Percentiles rank a stretch among this genome's conserved stretches.
Evolutionary conservation across 2,329 filamentous ascomycete species (phyloP).

Genomic region (Colletotrichum tropicicola): DNA sequence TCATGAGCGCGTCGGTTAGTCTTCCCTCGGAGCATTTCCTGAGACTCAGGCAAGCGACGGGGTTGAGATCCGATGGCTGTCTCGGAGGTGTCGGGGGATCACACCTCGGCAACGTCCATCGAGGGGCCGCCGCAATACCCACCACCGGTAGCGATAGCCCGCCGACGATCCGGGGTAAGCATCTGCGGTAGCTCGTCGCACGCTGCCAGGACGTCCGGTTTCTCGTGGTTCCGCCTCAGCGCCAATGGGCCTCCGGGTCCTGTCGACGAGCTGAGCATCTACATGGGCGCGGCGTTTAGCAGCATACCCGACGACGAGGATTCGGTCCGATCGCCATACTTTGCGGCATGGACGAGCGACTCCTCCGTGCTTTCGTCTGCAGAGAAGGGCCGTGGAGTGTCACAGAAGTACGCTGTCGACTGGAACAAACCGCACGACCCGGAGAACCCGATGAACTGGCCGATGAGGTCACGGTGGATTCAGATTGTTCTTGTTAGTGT

Average conservation of each 20-base stretch:
- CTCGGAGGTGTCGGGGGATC: neutral
- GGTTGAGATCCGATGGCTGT: neutral
- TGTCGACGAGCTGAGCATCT: slow-evolving; percentile 22
- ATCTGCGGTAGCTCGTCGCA: neutral
- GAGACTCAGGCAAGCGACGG: neutral
- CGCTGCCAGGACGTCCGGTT: neutral
- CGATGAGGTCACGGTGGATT: slow-evolving; percentile 3
- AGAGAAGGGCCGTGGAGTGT: neutral
- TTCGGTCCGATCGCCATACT: neutral
- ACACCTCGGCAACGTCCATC: neutral
- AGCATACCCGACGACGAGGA: slow-evolving; percentile 16
- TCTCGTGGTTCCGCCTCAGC: slow-evolving; percentile 22
- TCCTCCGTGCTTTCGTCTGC: neutral
- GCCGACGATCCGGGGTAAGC: neutral
- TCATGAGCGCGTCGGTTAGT: neutral
- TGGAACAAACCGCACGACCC: slow-evolving; percentile 8
- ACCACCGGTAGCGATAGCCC: neutral
- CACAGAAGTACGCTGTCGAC: neutral
- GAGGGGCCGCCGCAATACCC: neutral
- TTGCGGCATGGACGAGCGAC: neutral
- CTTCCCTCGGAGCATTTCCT: neutral
- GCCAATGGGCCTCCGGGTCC: slow-evolving; percentile 13
- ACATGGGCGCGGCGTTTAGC: slow-evolving; percentile 24
- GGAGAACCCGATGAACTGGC: slow-evolving; percentile 6
- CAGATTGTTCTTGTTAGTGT: slow-evolving; percentile 21